Evolutionary conservation across 176 grass and related monocot species (phyloP), one percentile per base, ranked within the genome.

Genomic region (Oryza longistaminata): DNA sequence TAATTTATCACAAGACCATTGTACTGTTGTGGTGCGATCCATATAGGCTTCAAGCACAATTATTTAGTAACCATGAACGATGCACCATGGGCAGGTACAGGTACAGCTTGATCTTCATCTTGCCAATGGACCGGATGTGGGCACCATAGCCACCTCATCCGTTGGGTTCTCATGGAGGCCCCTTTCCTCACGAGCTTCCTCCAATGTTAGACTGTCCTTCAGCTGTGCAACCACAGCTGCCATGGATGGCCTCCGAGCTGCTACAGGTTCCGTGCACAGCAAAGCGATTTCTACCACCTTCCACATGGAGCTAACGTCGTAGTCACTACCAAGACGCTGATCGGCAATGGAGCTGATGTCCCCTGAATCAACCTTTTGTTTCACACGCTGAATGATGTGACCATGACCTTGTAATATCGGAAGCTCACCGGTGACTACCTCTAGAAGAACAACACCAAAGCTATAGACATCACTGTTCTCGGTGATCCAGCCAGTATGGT

Each of bases 341-440:
- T 78, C 76, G 3, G 37, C 58, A 4, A 78, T 21, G 0, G 22
- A 26, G 37, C 21, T 78, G 0, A 78, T 7, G 13, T 78, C 37
- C 0, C 76, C 76, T 0, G 2, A 10, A 22, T n/a, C 7, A 44
- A 78, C 64, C 21, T 44, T 64, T 1, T 78, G n/a, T 17, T 78
- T 78, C 58, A 78, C 34, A 1, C 58, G 37, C 13, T 65, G 55
- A 44, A 37, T 31, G 0, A 78, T 78, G 58, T 78, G 76, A 4
- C 76, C 58, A 27, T 58, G 55, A 14, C 60, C 76, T 2, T 34
- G 14, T 4, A 66, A 4, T 65, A 45, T 10, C 5, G 76, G 39
- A 64, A 33, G 66, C 70, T 84, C 81, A 45, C 81, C 81, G 0
- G 81, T 84, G 1, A 42, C 73, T 11, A 84, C 71, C 70, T 84